A percentile compares a stretch with the other conserved stretches of the same genome.
These are phyloP conservation scores for Aspergillus kassunensis DNA, from an alignment of 495 filamentous ascomycete genomes.

Conservation along the genomic window DNA sequence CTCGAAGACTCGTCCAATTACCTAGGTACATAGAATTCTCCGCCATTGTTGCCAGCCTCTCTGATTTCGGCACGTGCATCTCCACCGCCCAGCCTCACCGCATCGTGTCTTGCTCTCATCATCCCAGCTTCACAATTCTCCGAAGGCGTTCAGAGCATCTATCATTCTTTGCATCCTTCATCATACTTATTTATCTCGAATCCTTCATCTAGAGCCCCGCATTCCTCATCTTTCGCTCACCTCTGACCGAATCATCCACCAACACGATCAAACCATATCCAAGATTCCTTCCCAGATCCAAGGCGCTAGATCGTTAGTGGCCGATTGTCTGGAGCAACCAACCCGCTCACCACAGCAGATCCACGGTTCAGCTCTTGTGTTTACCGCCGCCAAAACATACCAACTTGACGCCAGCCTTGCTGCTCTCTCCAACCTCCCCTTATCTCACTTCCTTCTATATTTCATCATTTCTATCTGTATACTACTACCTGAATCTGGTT, in stretches of 20 bases:
- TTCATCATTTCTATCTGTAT: neutral
- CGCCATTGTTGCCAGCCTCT: slow-evolving; percentile 20
- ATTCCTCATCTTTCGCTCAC: slow-evolving; percentile 2
- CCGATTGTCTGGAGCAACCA: slow-evolving; percentile 33
- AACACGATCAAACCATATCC: neutral
- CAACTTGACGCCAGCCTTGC: slow-evolving; percentile 4
- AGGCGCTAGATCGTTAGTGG: slow-evolving; percentile 25
- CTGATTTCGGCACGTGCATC: slow-evolving; percentile 28
- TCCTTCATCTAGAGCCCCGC: slow-evolving; percentile 6
- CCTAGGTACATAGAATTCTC: no score
- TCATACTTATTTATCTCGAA: neutral
- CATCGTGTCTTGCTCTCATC: slow-evolving; percentile 15
- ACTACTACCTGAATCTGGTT: neutral
- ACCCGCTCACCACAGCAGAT: slow-evolving; percentile 22
- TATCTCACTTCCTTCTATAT: slow-evolving; percentile 11
- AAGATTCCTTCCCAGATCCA: slow-evolving; percentile 19
- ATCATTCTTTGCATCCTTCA: neutral
- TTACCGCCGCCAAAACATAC: slow-evolving; percentile 14
- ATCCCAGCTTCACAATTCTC: slow-evolving; percentile 12
- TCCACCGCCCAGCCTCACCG: slow-evolving; percentile 34
- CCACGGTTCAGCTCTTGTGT: slow-evolving; percentile 39
- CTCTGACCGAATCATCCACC: neutral
- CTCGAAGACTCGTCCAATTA: no score
- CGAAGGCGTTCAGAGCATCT: neutral
- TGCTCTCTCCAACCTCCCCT: slow-evolving; percentile 1